Conservation (phyloP, 2,329 filamentous ascomycete genomes). For the Hawksworthiomyces lignivorus region DNA sequence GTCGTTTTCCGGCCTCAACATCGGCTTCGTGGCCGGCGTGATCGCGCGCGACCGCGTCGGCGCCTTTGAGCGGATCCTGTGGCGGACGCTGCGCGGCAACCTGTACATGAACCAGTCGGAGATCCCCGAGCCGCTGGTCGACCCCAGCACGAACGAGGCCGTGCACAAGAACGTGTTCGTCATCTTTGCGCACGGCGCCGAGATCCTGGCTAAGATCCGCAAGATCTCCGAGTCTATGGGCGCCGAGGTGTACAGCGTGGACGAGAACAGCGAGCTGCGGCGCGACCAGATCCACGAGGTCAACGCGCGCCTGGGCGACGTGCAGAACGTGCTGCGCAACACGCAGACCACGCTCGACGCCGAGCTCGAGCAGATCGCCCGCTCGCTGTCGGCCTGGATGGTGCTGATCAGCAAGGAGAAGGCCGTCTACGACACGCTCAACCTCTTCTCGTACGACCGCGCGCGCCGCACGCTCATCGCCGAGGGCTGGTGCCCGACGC, state of each 20-base stretch:
- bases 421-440: slow-evolving; percentile 90
- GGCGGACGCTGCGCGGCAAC: slow-evolving; percentile 94
- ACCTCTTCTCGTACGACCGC: slow-evolving; percentile 93
- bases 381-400: slow-evolving; percentile 93
- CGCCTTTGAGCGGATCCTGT: slow-evolving; percentile 93
- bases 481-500: slow-evolving; percentile 94
- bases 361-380: slow-evolving; percentile 87
- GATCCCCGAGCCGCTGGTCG: slow-evolving; percentile 86
- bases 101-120: slow-evolving; percentile 99
- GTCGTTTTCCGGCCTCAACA: slow-evolving; percentile 96
- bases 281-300: slow-evolving; percentile 96
- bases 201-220: slow-evolving; percentile 96
- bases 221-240: slow-evolving; percentile 98
- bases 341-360: slow-evolving; percentile 91
- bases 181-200: slow-evolving; percentile 97
- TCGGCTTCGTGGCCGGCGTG: slow-evolving; percentile 94
- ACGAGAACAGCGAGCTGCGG: slow-evolving; percentile 92
- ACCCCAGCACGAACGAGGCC: slow-evolving; percentile 86
- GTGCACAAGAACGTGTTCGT: slow-evolving; percentile 98
- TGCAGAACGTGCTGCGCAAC: slow-evolving; percentile 87
- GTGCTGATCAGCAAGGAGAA: slow-evolving; percentile 97
- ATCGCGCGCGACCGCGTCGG: slow-evolving; percentile 88
- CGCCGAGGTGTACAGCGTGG: slow-evolving; percentile 91
- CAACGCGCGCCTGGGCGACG: slow-evolving; percentile 84
- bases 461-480: slow-evolving; percentile 93